Percentiles rank a stretch among this genome's conserved stretches.
Evolutionary conservation across 2,329 filamentous ascomycete genomes (phyloP).

Genomic region (Grosmannia clavigera): DNA sequence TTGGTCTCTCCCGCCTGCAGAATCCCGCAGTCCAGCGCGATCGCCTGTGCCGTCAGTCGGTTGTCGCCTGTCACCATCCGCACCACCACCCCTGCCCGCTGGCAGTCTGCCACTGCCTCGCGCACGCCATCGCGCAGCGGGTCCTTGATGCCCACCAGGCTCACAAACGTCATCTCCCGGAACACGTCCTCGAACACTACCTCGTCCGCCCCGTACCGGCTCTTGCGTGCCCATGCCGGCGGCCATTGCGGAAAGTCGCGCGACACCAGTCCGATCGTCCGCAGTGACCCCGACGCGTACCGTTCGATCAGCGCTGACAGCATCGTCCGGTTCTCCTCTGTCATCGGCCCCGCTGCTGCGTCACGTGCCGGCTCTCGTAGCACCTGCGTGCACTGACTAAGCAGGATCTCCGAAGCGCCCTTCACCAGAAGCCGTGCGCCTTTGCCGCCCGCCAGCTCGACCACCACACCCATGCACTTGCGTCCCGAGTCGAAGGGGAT

Average conservation of each 20-base stretch:
- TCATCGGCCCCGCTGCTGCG: constrained; percentile 29
- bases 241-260: constrained; percentile 81
- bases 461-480: constrained; percentile 57
- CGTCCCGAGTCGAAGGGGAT: constrained; percentile 65
- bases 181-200: constrained; percentile 57
- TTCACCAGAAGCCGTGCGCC: constrained; percentile 46
- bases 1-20: constrained; percentile 44
- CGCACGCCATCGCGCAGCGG: constrained; percentile 64
- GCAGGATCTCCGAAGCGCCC: constrained; percentile 53
- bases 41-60: constrained; percentile 64
- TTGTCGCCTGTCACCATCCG: constrained; percentile 84
- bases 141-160: constrained; percentile 70
- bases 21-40: constrained; percentile 69
- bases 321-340: constrained; percentile 38
- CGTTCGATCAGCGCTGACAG: constrained; percentile 58
- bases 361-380: constrained; percentile 36
- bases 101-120: constrained; percentile 60
- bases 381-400: constrained; percentile 40
- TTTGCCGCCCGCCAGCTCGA: constrained; percentile 35
- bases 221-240: constrained; percentile 42
- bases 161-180: constrained; percentile 53
- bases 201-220: constrained; percentile 38
- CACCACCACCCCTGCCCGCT: constrained; percentile 64
- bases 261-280: constrained; percentile 75
- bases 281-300: constrained; percentile 68